Percentiles rank a stretch among this genome's conserved stretches.
Evolutionary conservation across 1,284 basidiomycete genomes (phyloP).

Genomic region (Ustilago sp.): DNA sequence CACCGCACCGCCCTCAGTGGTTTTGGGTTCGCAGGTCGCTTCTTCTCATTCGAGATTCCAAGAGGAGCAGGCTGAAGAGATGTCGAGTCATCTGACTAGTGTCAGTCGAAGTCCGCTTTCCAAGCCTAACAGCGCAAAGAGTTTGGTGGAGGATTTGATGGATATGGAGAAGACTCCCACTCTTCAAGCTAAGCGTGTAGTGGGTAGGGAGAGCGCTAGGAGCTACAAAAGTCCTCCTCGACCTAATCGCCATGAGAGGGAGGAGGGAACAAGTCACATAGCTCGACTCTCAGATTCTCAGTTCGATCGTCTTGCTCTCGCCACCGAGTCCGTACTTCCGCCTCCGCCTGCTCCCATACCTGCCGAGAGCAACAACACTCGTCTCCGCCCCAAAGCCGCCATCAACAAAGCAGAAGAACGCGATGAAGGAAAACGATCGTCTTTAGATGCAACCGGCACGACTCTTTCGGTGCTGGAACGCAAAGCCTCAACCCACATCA

Average conservation of each 20-base stretch:
- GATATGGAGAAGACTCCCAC: conserved; percentile 20
- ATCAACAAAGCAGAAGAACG: background rate
- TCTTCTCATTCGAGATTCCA: conserved; percentile 12
- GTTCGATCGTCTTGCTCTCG: conserved; percentile 30
- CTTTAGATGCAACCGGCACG: conserved; percentile 16
- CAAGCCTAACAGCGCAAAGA: conserved; percentile 9
- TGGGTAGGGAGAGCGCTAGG: background rate
- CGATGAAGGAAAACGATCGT: conserved; percentile 8
- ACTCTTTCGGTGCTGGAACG: conserved; percentile 34
- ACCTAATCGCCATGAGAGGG: background rate
- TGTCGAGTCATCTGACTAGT: conserved; percentile 29
- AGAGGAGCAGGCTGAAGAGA: background rate
- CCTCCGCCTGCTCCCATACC: conserved; percentile 16
- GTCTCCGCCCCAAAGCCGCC: background rate
- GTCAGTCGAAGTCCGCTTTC: conserved; percentile 37
- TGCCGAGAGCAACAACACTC: background rate
- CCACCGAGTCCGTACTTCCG: conserved; percentile 9
- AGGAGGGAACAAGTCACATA: conserved; percentile 23
- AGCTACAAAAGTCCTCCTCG: background rate
- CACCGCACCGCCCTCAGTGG: conserved; percentile 3
- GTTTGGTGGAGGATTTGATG: background rate
- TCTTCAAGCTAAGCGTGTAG: conserved; percentile 9
- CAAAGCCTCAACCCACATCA: conserved; percentile 22
- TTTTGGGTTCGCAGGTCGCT: conserved; percentile 16
- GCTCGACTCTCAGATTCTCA: conserved; percentile 32